Evolutionary conservation across 352 stramenopile genomes (phyloP), one percentile per base, ranked within the genome.

Genomic region (Thalassiosira livingstoniorum): DNA sequence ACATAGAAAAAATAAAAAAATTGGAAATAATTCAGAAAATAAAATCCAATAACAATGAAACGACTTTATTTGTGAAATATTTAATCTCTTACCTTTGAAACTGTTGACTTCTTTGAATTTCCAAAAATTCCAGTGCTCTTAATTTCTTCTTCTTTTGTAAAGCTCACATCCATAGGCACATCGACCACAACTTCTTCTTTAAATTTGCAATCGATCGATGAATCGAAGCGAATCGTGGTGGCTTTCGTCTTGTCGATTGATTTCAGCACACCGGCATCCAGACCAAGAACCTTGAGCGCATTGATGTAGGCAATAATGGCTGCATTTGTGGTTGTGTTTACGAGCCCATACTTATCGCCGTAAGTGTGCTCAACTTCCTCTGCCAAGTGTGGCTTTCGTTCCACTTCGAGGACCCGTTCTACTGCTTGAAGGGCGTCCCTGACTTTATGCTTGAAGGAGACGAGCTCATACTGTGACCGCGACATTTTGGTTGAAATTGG

Each of bases 351-450:
- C 78, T 94, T 94, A 53, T 88, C 82, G 32, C 71, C 75, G 47
- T 93, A 94, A 2, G 64, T 78, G 64, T 94, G 88, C 37, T 92
- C 82, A 1, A 92, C 78, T 29, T 92, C 82, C 34, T 72, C 77
- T 4, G 89, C 85, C 27, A 87, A 71, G 21, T 45, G 66, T 2
- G 87, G 87, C 31, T 78, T 82, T 1, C 83, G 80, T 66, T 83
- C 71, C 18, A 85, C 45, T 53, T 89, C 76, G 15, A 93, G 58
- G 0, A 87, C 82, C 11, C 62, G 42, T 47, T 86, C 34, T 0
- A 92, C 85, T 4, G 37, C 57, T 23, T 76, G 63, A 0, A 92
- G 54, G 2, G 87, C 85, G 53, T 89, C 71, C 37, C 83, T 55
- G 3, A 93, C 85, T 70, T 83, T 83, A 35, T 27, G 25, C 37